Base-by-base conservation (phyloP, 331 rosid genomes). In the Phaseolus coccineus region DNA sequence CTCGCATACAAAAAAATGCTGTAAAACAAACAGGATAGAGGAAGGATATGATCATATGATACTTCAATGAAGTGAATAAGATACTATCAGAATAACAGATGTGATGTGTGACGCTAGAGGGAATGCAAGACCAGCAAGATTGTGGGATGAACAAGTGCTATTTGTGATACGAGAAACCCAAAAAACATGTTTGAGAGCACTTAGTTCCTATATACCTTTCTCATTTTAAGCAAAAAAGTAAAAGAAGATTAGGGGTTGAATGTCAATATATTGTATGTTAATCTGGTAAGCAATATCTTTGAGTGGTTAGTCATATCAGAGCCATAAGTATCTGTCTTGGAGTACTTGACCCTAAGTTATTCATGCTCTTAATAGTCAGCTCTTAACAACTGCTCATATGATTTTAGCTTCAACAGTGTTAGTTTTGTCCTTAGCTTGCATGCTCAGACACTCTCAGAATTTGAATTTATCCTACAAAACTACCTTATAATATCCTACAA, bases 21-120 rank as follows among this genome's bases (percentile, higher is more conserved):
- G 50, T 61, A 61, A 30, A 47, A 22, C 19, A 4, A 4, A 19
- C 33, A 19, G 13, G 37, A 31, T 24, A 48, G 63, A 63, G 25
- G 65, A 77, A 76, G 24, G 25, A 62, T 53, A 15, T 24, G 51
- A 48, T 47, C 13, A 62, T 53, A 15, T 24, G 51, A 48, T 47
- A 28, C 61, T 47, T 62, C 33, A 59, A 62, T n/a, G 31, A 16
- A 44, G 14, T 44, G 8, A 64, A 50, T 47, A 63, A 27, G 8
- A 35, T 33, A 65, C 14, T 30, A 25, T 31, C 40, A 50, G 59
- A 76, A 55, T 33, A 76, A 65, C 40, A 76, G 50, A 76, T 30
- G 19, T 22, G 42, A 22, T 64, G 28, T 48, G 73, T 12, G n/a
- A 63, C 3, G 13, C 69, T 7, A 1, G 39, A 30, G 64, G 28